These are phyloP conservation scores for Rhizoclosmatium sp. DNA, from an alignment of 192 early-diverging fungal genomes.

Conservation along the genomic window DNA sequence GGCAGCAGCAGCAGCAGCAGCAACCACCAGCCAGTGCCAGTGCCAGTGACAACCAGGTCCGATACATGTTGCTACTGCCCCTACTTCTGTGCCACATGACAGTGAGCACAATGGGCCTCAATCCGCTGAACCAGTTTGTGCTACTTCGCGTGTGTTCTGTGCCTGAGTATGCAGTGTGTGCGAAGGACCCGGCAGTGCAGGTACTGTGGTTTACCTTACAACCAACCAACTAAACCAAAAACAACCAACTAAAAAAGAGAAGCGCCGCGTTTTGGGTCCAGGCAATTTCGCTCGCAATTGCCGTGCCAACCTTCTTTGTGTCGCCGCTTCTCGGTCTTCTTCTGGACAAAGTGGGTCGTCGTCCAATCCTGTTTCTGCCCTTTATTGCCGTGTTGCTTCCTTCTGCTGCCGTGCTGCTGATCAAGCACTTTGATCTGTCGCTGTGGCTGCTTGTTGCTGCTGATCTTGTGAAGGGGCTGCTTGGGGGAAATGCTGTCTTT, in stretches of 20 bases:
- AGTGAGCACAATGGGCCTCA: slow-evolving; percentile 18
- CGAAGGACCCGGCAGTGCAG: neutral
- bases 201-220: neutral
- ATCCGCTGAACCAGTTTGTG: slow-evolving; percentile 35
- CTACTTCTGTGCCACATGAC: slow-evolving; percentile 30
- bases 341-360: slow-evolving; percentile 49
- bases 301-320: slow-evolving; percentile 46
- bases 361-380: slow-evolving; percentile 40
- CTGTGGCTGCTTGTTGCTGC: slow-evolving; percentile 29
- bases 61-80: slow-evolving; percentile 15
- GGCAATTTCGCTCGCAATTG: slow-evolving; percentile 40
- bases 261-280: slow-evolving; percentile 48
- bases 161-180: neutral
- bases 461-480: slow-evolving; percentile 43
- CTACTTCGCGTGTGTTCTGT: slow-evolving; percentile 21
- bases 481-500: slow-evolving; percentile 46
- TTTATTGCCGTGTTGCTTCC: slow-evolving; percentile 27
- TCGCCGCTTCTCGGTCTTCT: slow-evolving; percentile 46
- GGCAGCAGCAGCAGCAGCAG: neutral
- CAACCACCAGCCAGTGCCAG: neutral
- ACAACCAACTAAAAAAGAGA: neutral
- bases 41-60: neutral
- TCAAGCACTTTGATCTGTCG: neutral
- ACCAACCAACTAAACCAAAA: neutral
- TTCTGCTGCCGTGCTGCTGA: slow-evolving; percentile 10